Conservation (phyloP, 441 rosid species). For the Populus hybrid region DNA sequence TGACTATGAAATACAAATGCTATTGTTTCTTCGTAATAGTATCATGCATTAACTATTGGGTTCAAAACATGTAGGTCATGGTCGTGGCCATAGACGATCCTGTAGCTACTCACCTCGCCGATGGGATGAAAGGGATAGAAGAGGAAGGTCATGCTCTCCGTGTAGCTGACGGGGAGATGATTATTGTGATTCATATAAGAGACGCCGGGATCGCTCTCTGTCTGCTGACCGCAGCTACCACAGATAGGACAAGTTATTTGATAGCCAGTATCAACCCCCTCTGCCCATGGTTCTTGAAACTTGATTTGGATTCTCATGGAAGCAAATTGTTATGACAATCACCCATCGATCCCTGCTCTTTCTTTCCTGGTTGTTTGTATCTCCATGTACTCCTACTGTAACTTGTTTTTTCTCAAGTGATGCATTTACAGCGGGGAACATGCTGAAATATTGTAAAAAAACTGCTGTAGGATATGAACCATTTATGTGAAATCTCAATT, state of each 20-base stretch:
- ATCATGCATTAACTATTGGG: conserved; percentile 1
- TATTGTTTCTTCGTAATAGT: not conserved
- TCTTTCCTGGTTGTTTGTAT: not conserved
- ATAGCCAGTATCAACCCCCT: not conserved
- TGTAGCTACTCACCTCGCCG: conserved; percentile 46
- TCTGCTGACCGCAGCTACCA: conserved; percentile 32
- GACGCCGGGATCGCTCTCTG: conserved; percentile 36
- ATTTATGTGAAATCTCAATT: not conserved
- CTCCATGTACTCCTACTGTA: not conserved
- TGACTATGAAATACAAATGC: conserved; percentile 7
- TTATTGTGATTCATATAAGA: conserved; percentile 32
- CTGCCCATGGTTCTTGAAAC: not conserved
- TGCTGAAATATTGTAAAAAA: not conserved
- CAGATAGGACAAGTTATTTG: conserved; percentile 15
- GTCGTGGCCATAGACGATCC: conserved; percentile 34
- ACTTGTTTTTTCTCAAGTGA: not conserved
- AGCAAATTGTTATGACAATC: not conserved
- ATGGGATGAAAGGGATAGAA: conserved; percentile 31
- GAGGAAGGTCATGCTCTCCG: conserved; percentile 51
- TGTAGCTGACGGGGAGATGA: conserved; percentile 27
- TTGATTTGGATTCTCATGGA: conserved; percentile 1
- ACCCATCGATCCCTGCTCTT: not conserved
- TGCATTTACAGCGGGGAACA: not conserved
- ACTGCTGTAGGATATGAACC: not conserved
- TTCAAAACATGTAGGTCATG: conserved; percentile 25